Conservation (phyloP, 768 basidiomycete genomes). For the Boletus rubropictus region DNA sequence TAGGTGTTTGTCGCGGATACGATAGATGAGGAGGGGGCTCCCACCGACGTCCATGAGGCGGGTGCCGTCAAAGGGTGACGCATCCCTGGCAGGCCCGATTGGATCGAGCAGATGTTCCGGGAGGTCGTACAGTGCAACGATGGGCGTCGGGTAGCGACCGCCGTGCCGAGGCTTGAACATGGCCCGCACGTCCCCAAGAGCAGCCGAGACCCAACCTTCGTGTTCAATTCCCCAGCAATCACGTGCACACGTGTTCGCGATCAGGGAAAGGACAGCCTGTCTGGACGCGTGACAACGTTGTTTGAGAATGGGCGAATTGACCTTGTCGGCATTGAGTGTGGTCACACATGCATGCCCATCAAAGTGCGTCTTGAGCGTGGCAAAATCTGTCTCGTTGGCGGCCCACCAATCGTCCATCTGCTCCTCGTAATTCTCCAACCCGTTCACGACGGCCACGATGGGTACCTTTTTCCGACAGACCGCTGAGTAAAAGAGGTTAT, state of each 20-base stretch:
- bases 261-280: constrained; percentile 16
- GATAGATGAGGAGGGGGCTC: constrained; percentile 15
- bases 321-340: constrained; percentile 28
- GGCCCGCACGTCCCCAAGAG: constrained; percentile 22
- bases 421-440: constrained; percentile 33
- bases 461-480: constrained; percentile 34
- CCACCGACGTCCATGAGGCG: constrained; percentile 18
- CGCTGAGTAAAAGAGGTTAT: constrained; percentile 34
- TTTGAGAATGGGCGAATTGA: constrained; percentile 26
- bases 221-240: constrained; percentile 23
- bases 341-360: constrained; percentile 37
- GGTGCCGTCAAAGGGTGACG: constrained; percentile 17
- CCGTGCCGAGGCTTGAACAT: constrained; percentile 14
- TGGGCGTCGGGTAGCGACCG: constrained; percentile 9
- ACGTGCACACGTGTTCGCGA: constrained; percentile 15
- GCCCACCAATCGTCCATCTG: constrained; percentile 32
- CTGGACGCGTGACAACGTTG: constrained; percentile 26
- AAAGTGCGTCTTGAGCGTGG: constrained; percentile 29
- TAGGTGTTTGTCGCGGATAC: constrained; percentile 19
- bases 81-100: constrained; percentile 8
- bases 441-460: constrained; percentile 34
- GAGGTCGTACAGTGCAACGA: constrained; percentile 22
- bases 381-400: constrained; percentile 27
- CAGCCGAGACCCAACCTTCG: constrained; percentile 18
- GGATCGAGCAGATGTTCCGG: constrained; percentile 4